Conservation (phyloP, 352 stramenopile genomes). For the Phytophthora rubi region DNA sequence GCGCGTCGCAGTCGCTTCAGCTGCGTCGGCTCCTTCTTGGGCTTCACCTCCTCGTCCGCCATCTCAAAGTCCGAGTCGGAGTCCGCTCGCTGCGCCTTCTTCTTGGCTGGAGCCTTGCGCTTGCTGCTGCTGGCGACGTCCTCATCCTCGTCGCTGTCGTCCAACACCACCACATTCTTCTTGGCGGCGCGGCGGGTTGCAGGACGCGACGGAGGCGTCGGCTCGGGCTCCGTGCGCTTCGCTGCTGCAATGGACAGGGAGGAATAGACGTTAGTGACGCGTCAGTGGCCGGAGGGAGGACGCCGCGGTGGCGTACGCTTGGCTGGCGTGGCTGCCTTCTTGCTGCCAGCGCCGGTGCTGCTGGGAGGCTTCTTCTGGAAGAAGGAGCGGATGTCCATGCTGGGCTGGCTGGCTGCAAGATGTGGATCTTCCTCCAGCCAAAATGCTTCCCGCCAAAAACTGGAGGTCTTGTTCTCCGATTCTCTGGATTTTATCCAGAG, state of each 20-base stretch:
- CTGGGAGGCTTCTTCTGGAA: constrained; percentile 64
- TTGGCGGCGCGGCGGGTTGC: constrained; percentile 38
- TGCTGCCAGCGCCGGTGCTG: constrained; percentile 18
- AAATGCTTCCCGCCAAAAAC: constrained; percentile 34
- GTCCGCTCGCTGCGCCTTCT: constrained; percentile 31
- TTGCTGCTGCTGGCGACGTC: constrained; percentile 18
- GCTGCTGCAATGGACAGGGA: constrained; percentile 6
- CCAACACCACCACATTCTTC: constrained; percentile 55
- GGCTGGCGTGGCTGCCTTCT: constrained; percentile 32
- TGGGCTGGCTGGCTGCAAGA: neutral
- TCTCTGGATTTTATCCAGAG: no score
- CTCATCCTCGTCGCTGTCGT: constrained; percentile 62
- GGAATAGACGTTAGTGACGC: constrained; percentile 4
- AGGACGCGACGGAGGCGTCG: constrained; percentile 33
- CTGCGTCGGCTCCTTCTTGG: constrained; percentile 19
- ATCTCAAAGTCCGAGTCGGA: constrained; percentile 55
- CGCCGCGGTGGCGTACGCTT: constrained; percentile 31
- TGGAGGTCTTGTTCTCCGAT: neutral
- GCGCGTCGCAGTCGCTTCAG: constrained; percentile 23
- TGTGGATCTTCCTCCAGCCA: constrained; percentile 22
- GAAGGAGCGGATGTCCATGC: constrained; percentile 88
- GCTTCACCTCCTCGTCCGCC: constrained; percentile 27
- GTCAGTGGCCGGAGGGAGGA: neutral
- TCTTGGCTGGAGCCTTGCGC: constrained; percentile 33
- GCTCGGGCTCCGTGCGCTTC: constrained; percentile 38